A percentile compares a stretch with the other conserved stretches of the same genome.
Evolutionary conservation across 2,329 filamentous ascomycete species (phyloP).

Genomic region (Oidium heveae): DNA sequence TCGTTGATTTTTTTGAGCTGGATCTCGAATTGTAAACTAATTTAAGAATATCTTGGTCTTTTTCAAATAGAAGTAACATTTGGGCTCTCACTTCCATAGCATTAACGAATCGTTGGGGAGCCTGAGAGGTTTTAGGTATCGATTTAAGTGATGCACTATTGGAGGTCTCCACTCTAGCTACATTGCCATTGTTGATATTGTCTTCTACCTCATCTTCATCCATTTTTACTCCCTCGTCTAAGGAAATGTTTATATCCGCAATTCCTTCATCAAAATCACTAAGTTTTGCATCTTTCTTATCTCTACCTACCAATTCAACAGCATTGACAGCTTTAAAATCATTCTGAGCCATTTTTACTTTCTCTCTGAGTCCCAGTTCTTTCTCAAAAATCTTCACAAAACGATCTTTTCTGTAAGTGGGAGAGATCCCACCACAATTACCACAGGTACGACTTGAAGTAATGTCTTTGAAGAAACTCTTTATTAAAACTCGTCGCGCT

Average conservation of each 20-base stretch:
- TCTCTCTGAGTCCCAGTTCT: slow-evolving; percentile 46
- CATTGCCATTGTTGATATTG: slow-evolving; percentile 28
- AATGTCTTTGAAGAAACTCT: slow-evolving; percentile 57
- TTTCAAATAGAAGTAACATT: slow-evolving; percentile 56
- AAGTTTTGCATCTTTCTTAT: slow-evolving; percentile 14
- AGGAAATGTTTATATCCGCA: slow-evolving; percentile 33
- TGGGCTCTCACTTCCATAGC: slow-evolving; percentile 63
- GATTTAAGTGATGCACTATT: slow-evolving; percentile 16
- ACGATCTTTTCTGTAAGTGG: slow-evolving; percentile 66
- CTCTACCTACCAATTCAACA: slow-evolving; percentile 16
- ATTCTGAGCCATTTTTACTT: slow-evolving; percentile 47
- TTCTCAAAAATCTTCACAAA: slow-evolving; percentile 89
- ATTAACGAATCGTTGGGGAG: slow-evolving; percentile 48
- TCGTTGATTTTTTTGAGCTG: slow-evolving; percentile 26
- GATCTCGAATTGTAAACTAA: slow-evolving; percentile 60
- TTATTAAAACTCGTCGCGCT: slow-evolving; percentile 49
- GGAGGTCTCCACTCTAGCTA: slow-evolving; percentile 24
- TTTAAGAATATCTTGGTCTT: slow-evolving; percentile 60
- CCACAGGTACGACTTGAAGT: slow-evolving; percentile 43
- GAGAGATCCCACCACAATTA: slow-evolving; percentile 43
- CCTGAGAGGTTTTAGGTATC: slow-evolving; percentile 17
- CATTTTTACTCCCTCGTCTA: slow-evolving; percentile 19
- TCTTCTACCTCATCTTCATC: slow-evolving; percentile 19
- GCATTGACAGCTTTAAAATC: slow-evolving; percentile 24
- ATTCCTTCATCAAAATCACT: slow-evolving; percentile 35